Evolutionary conservation across 305 asterid species (phyloP), one percentile per base, ranked within the genome.

Genomic region (Caryopteris hybrid): DNA sequence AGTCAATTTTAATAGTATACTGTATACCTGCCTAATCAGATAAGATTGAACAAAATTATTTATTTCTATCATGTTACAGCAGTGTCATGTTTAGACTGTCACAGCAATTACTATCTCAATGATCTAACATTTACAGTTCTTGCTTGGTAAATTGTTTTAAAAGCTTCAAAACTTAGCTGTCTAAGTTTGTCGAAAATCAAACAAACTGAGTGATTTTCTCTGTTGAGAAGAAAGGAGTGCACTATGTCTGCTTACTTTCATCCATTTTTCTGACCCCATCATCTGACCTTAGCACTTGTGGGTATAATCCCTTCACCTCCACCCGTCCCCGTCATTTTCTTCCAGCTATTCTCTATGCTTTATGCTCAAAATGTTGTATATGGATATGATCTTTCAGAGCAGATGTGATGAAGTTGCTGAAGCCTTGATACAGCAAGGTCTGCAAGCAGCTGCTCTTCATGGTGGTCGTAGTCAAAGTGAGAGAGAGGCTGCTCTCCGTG

Each of bases 381-480:
- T 78, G 66, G 18, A 53, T 68, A 38, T 75, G 66, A 64, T 74
- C 50, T 73, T 85, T 76, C 85, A 88, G 97, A 90, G 76, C 51
- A 91, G 87, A 80, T 92, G 98, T 61, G 94, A 89, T 68, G 98
- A 92, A 80, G 92, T 89, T 64, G 96, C 96, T 14, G 96, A 89
- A 76, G 96, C 92, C 57, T 76, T 92, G 81, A 76, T 53, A 12
- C 80, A 83, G 66, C 94, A 92, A 81, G 96, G 92, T 56, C 81
- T 92, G 83, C 77, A 74, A 70, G 96, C 96, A 18, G 85, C 87
- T 74, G 88, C 94, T 73, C 92, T 91, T 71, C 96, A 91, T 77
- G 98, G 98, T 52, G 98, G 98, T 56, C 94, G 96, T 62, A 86
- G 86, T 83, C 98, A 92, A 83, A 86, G 77, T 72, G 98, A 92